A percentile compares a stretch with the other conserved stretches of the same genome.
These are phyloP conservation scores for Fonsecaea multimorphosa DNA, from an alignment of 2,329 filamentous ascomycete genomes.

Conservation along the genomic window DNA sequence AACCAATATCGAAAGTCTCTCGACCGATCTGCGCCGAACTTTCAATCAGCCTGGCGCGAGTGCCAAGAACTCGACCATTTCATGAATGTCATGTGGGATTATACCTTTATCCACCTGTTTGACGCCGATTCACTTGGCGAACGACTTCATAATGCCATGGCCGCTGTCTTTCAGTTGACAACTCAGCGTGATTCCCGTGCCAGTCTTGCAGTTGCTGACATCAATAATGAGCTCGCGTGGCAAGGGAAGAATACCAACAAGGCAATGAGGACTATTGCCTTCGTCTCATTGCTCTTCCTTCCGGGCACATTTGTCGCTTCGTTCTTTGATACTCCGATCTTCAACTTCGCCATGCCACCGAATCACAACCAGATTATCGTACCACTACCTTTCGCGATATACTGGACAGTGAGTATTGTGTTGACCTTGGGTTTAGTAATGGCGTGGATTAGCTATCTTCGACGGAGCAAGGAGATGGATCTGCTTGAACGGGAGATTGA, in stretches of 20 bases:
- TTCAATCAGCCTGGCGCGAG: slow-evolving; percentile 19
- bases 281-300: slow-evolving; percentile 33
- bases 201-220: slow-evolving; percentile 35
- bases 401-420: slow-evolving; percentile 26
- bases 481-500: slow-evolving; percentile 21
- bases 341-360: slow-evolving; percentile 25
- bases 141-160: slow-evolving; percentile 34
- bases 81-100: slow-evolving; percentile 35
- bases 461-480: slow-evolving; percentile 20
- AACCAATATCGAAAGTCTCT: slow-evolving; percentile 22
- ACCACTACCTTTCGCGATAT: slow-evolving; percentile 30
- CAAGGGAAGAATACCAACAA: slow-evolving; percentile 33
- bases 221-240: slow-evolving; percentile 37
- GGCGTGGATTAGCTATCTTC: slow-evolving; percentile 30
- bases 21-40: not conserved
- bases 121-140: slow-evolving; percentile 36
- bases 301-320: slow-evolving; percentile 36
- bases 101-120: slow-evolving; percentile 32
- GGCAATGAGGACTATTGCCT: slow-evolving; percentile 35
- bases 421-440: slow-evolving; percentile 24
- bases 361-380: slow-evolving; percentile 22
- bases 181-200: slow-evolving; percentile 32
- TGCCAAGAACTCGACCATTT: slow-evolving; percentile 29
- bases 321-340: slow-evolving; percentile 37
- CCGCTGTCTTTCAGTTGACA: slow-evolving; percentile 28